Percentiles rank a stretch among this genome's conserved stretches.
phyloP scores from a whole-genome alignment of 169 alveolate species.

The Eimeria praecox region DNA sequence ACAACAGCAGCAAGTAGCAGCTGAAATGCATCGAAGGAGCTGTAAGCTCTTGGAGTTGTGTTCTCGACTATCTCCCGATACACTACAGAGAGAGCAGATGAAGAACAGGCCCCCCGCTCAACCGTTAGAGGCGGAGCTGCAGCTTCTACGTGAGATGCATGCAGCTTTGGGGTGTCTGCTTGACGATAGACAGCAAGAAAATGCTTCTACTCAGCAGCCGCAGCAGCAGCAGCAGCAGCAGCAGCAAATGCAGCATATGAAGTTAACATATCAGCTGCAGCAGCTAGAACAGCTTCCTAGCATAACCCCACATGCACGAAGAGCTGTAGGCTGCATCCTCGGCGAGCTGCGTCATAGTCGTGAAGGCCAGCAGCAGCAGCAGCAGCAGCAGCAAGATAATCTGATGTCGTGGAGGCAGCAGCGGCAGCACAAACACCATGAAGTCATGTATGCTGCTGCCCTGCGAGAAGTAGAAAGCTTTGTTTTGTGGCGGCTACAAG shows the following conservation, averaged over 20 bases:
- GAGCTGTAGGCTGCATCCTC: not conserved
- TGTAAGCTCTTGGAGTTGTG: conserved; percentile 1
- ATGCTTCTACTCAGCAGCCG: not conserved
- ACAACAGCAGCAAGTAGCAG: conserved; percentile 33
- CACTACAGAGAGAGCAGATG: not conserved
- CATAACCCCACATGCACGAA: conserved; percentile 8
- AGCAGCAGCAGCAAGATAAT: not conserved
- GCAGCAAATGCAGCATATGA: not conserved
- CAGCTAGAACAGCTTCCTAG: conserved; percentile 23
- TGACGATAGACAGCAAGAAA: not conserved
- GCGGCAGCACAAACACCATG: conserved; percentile 64
- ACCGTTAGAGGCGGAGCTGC: not conserved
- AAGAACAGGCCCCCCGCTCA: not conserved
- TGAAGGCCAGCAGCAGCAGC: conserved; percentile 5
- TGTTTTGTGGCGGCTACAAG: not conserved
- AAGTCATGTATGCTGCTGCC: conserved; percentile 45
- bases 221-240: not conserved
- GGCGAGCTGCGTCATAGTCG: conserved; percentile 2
- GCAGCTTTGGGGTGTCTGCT: conserved; percentile 11
- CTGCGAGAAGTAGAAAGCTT: conserved; percentile 36
- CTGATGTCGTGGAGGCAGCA: conserved; percentile 50
- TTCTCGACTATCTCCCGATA: not conserved
- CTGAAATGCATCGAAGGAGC: conserved; percentile 21
- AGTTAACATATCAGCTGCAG: conserved; percentile 13
- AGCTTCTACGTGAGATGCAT: not conserved